A percentile compares a stretch with the other conserved stretches of the same genome.
Evolutionary conservation across 805 yeast genomes (phyloP).

Genomic region (Yarrowia sp.): DNA sequence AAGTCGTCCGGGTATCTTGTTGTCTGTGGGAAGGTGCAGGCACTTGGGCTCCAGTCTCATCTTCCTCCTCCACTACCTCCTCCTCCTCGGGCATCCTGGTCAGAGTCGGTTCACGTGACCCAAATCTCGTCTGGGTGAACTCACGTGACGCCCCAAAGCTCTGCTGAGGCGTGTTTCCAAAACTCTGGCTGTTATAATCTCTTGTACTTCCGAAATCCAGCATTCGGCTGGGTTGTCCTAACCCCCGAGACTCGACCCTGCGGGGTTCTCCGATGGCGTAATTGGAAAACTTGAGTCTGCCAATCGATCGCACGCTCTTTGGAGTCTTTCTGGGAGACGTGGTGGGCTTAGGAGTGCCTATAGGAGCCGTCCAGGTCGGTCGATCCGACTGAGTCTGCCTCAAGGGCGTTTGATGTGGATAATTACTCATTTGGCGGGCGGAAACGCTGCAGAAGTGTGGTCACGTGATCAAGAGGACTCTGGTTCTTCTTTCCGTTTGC

Average conservation of each 20-base stretch:
- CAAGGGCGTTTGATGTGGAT: conserved; percentile 15
- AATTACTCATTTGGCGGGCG: conserved; percentile 15
- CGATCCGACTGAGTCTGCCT: conserved; percentile 12
- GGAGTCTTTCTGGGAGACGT: conserved; percentile 26
- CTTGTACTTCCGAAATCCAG: conserved; percentile 5
- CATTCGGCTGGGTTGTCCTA: conserved; percentile 21
- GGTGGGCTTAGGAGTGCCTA: conserved; percentile 30
- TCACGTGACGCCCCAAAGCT: conserved; percentile 4
- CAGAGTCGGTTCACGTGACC: conserved; percentile 7
- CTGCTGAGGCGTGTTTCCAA: background rate
- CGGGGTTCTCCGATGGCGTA: conserved; percentile 32
- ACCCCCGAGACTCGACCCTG: background rate
- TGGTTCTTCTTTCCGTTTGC: background rate
- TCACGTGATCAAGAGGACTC: background rate
- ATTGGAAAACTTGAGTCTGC: conserved; percentile 8
- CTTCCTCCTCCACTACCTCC: background rate
- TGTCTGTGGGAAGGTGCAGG: background rate
- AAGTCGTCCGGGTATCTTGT: background rate
- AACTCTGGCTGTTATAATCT: background rate
- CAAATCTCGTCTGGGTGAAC: background rate
- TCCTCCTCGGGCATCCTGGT: background rate
- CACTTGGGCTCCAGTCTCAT: no score
- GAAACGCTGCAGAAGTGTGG: background rate
- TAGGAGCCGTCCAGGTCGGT: conserved; percentile 33
- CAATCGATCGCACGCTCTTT: conserved; percentile 15